Evolutionary conservation across 495 filamentous ascomycete species (phyloP), one percentile per base, ranked within the genome.

Genomic region (Xeromyces bisporus): DNA sequence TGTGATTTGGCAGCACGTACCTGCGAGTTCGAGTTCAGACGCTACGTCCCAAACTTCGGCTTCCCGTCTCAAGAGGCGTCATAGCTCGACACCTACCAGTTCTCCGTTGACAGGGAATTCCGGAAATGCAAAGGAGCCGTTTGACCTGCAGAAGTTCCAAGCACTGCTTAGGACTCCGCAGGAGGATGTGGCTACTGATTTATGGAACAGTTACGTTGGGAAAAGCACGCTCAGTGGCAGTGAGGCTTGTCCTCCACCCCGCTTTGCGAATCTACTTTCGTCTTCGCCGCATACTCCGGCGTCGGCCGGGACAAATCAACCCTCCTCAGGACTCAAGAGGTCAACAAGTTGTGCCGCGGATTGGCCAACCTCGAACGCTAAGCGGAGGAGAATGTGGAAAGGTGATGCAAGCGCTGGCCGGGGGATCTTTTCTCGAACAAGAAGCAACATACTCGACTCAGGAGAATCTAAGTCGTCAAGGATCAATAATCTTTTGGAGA

Each of bases 151-250:
- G 34, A 59, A 58, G 18, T 44, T 76, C 13, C 64, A 69, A 23
- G 49, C 60, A n/a, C 53, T 66, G 1, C 56, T 79, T 21, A 75
- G 67, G 31, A 85, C 84, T 0, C 81, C 82, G 15, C 74, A 80
- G 35, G 70, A 74, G 26, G 89, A 97, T 50, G 77, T 87, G 15
- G 78, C 78, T 0, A 54, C 72, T 18, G 85, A 93, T 31, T 54
- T 93, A n/a, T 92, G 83, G 85, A 81, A 75, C 40, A 73, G 78
- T 12, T 91, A 81, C 45, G 69, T 62, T 34, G 60, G 61, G 6
- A 62, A 65, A 33, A 54, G 56, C 33, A 52, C 51, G 29, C 36
- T 53, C 10, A 56, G 60, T 28, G 46, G 38, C 3, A 43, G 48
- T n/a, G 46, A 50, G 8, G 49, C 49, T 27, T 37, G 58, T 28